These are phyloP conservation scores for Zancudomyces culisetae DNA, from an alignment of 371 early-diverging fungal species.

Conservation along the genomic window DNA sequence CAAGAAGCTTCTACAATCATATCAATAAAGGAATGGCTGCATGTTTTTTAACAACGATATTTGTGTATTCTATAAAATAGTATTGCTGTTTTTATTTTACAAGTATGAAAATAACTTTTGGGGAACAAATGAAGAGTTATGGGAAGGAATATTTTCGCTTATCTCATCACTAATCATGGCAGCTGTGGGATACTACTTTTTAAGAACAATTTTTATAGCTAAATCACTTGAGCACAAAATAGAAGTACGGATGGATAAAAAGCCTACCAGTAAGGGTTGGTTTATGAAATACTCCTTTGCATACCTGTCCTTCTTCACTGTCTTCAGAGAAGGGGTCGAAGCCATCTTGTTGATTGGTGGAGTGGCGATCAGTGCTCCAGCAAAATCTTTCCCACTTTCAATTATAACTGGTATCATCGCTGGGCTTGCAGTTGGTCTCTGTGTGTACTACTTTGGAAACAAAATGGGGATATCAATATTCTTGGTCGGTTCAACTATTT, in stretches of 20 bases:
- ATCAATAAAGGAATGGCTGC: too few species aligned
- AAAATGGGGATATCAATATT: constrained; percentile 44
- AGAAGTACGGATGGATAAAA: background rate
- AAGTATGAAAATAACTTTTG: constrained; percentile 41
- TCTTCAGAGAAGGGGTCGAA: constrained; percentile 56
- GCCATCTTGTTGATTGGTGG: constrained; percentile 66
- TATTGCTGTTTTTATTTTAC: constrained; percentile 44
- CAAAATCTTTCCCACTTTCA: constrained; percentile 55
- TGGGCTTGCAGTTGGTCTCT: constrained; percentile 41
- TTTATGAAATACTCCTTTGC: constrained; percentile 40
- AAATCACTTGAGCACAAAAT: background rate
- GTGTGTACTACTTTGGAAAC: constrained; percentile 48
- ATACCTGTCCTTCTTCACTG: constrained; percentile 49
- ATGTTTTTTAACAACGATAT: too few species aligned
- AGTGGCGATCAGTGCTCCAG: constrained; percentile 42
- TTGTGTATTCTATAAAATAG: too few species aligned
- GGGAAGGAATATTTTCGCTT: constrained; percentile 58
- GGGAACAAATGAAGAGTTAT: constrained; percentile 45
- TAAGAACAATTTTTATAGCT: constrained; percentile 19
- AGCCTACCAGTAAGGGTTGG: constrained; percentile 18
- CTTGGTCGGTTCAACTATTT: constrained; percentile 46
- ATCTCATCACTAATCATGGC: constrained; percentile 40
- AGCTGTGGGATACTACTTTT: constrained; percentile 51
- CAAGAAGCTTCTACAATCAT: too few species aligned
- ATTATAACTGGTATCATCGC: constrained; percentile 40